Conservation (phyloP, 2,329 filamentous ascomycete species). For the Fusarium floridanum region DNA sequence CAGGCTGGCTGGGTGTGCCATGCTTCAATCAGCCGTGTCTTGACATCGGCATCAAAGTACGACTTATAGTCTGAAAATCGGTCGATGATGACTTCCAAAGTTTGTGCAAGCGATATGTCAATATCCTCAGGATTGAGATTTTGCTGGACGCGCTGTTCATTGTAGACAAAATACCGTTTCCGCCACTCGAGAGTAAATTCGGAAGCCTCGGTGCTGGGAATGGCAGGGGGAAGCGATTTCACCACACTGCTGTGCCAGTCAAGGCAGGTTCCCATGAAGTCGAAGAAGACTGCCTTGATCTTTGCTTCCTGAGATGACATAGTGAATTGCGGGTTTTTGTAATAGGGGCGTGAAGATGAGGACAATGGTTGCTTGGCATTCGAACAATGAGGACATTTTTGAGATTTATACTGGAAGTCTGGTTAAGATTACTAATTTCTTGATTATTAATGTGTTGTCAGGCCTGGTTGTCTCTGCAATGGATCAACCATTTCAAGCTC, state of each 20-base stretch:
- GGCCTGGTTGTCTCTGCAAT: not conserved
- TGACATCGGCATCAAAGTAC: conserved; percentile 31
- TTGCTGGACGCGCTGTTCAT: conserved; percentile 52
- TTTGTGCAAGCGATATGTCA: conserved; percentile 61
- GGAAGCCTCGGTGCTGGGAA: conserved; percentile 50
- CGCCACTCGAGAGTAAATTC: conserved; percentile 65
- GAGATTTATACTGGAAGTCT: not conserved
- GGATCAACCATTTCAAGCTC: not conserved
- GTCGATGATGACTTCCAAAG: conserved; percentile 54
- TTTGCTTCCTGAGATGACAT: conserved; percentile 6
- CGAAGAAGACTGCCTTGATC: conserved; percentile 65
- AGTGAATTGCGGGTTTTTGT: not conserved
- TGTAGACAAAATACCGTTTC: conserved; percentile 62
- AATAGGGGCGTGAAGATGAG: not conserved
- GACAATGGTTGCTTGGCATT: not conserved
- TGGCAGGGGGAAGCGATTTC: conserved; percentile 50
- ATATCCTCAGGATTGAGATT: conserved; percentile 60
- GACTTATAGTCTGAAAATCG: conserved; percentile 1
- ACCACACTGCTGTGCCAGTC: conserved; percentile 63
- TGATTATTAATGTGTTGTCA: not conserved
- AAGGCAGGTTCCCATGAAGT: conserved; percentile 71
- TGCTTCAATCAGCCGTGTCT: conserved; percentile 48
- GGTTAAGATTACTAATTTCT: not conserved
- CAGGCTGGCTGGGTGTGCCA: conserved; percentile 66
- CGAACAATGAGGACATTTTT: not conserved